A percentile compares a stretch with the other conserved stretches of the same genome.
These are phyloP conservation scores for Auricularia sp. DNA, from an alignment of 768 basidiomycete genomes.

Conservation along the genomic window DNA sequence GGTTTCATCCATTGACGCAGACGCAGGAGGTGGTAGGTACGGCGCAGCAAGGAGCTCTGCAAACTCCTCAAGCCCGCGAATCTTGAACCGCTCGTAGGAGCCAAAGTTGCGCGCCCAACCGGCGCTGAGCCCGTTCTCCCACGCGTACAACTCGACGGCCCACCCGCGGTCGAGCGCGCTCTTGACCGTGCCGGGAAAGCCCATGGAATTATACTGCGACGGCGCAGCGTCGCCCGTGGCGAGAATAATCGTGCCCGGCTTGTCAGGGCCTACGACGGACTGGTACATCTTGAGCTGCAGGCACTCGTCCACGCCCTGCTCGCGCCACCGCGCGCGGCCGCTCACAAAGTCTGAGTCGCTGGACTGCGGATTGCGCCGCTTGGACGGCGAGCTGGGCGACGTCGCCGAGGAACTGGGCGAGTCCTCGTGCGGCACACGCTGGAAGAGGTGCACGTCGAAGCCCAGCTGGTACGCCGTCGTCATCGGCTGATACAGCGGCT, in stretches of 20 bases:
- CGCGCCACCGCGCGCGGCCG: conserved; percentile 53
- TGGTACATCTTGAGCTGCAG: conserved; percentile 89
- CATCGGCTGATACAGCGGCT: conserved; percentile 77
- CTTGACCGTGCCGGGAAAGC: conserved; percentile 80
- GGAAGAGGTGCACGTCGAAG: conserved; percentile 62
- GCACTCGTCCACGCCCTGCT: conserved; percentile 93
- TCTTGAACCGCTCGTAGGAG: conserved; percentile 1
- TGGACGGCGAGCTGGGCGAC: conserved; percentile 4
- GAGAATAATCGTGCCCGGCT: conserved; percentile 66
- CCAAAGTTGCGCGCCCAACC: conserved; percentile 71
- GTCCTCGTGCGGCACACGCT: conserved; percentile 52
- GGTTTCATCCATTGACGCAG: too few species aligned
- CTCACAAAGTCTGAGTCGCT: neutral
- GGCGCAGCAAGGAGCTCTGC: neutral
- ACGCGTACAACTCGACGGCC: conserved; percentile 91
- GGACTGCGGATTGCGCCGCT: neutral
- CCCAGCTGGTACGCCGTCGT: conserved; percentile 60
- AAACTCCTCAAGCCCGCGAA: conserved; percentile 5
- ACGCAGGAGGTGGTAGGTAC: too few species aligned
- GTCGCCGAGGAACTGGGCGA: neutral
- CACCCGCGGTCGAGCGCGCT: conserved; percentile 83
- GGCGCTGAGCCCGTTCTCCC: conserved; percentile 73
- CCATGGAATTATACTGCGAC: conserved; percentile 86
- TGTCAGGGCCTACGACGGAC: conserved; percentile 61
- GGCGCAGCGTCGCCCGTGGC: conserved; percentile 92